phyloP scores from a whole-genome alignment of 2,329 filamentous ascomycete species.

The Tolypocladium nubicola region DNA sequence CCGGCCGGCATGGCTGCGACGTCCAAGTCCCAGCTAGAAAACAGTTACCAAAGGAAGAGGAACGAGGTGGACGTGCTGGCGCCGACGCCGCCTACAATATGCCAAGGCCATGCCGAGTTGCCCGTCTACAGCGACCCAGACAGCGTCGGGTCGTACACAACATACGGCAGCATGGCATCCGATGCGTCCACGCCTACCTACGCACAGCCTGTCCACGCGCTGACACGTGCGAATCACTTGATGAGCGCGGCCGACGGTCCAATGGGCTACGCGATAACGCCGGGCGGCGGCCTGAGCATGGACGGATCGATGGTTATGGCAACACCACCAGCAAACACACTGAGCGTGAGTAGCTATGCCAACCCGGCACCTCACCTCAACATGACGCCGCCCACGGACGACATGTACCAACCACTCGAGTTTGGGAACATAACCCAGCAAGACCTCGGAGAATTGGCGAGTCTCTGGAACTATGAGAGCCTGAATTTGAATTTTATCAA shows the following conservation, averaged over 20 bases:
- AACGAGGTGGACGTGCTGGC: constrained; percentile 1
- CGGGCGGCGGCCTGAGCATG: neutral
- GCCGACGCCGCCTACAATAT: constrained; percentile 4
- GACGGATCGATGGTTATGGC: constrained; percentile 1
- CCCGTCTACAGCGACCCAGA: constrained; percentile 1
- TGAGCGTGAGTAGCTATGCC: neutral
- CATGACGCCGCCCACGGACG: constrained; percentile 7
- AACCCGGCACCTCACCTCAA: constrained; percentile 1
- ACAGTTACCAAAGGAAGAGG: constrained; percentile 5
- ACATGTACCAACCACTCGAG: constrained; percentile 5
- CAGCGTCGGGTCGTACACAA: neutral
- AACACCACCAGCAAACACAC: neutral
- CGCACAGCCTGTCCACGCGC: neutral
- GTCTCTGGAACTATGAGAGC: constrained; percentile 22
- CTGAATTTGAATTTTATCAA: constrained; percentile 20
- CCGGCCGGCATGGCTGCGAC: neutral
- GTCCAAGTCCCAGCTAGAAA: neutral
- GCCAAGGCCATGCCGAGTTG: neutral
- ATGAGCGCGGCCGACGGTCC: neutral
- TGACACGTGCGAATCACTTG: neutral
- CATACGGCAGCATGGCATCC: constrained; percentile 1
- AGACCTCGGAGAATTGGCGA: constrained; percentile 21
- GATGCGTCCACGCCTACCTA: neutral
- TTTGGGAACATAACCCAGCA: constrained; percentile 19
- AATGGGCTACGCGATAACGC: neutral